Conservation (phyloP, 202 grass and related monocot genomes). For the Schoenoplectus tabernaemontani region DNA sequence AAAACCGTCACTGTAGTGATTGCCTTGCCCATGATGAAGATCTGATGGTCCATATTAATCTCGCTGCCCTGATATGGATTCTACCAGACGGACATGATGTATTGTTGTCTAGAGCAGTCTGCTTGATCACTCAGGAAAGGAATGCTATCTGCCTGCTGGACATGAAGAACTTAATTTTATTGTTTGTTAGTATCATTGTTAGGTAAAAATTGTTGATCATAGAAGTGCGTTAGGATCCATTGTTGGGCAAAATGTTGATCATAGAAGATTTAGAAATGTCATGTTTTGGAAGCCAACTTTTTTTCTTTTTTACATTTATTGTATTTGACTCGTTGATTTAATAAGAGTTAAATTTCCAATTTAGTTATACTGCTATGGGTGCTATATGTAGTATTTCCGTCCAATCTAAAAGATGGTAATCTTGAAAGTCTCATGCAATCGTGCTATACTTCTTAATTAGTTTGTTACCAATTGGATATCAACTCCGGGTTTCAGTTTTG, state of each 20-base stretch:
- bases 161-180: too few species aligned
- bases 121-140: background rate
- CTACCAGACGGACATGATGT: too few species aligned
- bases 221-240: background rate
- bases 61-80: too few species aligned
- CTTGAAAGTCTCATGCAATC: too few species aligned
- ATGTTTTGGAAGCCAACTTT: background rate
- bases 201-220: too few species aligned
- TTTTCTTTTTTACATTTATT: background rate
- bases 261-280: background rate
- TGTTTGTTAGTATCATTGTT: background rate
- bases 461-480: background rate
- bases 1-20: too few species aligned
- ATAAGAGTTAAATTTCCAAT: background rate
- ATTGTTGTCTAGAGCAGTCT: background rate
- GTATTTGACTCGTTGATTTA: background rate
- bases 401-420: background rate
- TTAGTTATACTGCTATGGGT: background rate
- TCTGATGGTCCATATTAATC: too few species aligned
- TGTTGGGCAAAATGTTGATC: background rate
- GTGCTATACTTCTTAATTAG: background rate
- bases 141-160: background rate
- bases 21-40: too few species aligned
- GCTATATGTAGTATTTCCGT: background rate
- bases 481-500: background rate